These are phyloP conservation scores for Annulohypoxylon stygium DNA, from an alignment of 495 filamentous ascomycete genomes.

Conservation along the genomic window DNA sequence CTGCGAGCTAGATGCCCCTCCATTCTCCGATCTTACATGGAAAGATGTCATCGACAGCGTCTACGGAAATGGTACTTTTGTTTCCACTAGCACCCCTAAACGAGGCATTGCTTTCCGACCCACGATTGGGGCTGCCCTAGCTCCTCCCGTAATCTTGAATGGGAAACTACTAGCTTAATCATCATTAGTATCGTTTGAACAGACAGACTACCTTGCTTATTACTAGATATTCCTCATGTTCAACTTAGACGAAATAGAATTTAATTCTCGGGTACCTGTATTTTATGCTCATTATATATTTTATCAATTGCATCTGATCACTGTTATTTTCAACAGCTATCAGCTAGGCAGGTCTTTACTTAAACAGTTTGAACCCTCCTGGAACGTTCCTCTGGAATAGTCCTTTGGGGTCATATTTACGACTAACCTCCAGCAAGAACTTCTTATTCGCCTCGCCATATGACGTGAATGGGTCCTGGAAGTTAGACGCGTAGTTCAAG, in stretches of 20 bases:
- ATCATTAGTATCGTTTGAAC: not conserved
- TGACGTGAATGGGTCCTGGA: not conserved
- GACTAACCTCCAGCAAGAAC: not conserved
- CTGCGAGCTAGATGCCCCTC: conserved; percentile 49
- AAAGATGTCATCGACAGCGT: conserved; percentile 31
- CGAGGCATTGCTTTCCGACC: conserved; percentile 10
- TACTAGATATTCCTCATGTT: no score
- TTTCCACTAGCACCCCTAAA: conserved; percentile 8
- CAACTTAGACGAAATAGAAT: no score
- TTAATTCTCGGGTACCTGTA: no score
- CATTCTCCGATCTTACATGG: conserved; percentile 43
- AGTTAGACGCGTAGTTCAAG: not conserved
- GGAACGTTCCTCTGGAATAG: not conserved
- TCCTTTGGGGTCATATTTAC: not conserved
- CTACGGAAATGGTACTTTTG: conserved; percentile 34
- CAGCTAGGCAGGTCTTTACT: no score
- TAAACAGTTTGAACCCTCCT: conserved; percentile 4
- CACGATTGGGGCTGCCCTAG: not conserved
- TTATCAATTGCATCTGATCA: no score
- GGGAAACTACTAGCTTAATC: not conserved
- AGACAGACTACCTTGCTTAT: no score
- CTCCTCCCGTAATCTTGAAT: not conserved
- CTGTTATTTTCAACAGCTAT: no score
- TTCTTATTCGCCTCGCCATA: not conserved
- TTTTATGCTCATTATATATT: no score